Conservation (phyloP, 768 basidiomycete species). For the Trametes coccinea region DNA sequence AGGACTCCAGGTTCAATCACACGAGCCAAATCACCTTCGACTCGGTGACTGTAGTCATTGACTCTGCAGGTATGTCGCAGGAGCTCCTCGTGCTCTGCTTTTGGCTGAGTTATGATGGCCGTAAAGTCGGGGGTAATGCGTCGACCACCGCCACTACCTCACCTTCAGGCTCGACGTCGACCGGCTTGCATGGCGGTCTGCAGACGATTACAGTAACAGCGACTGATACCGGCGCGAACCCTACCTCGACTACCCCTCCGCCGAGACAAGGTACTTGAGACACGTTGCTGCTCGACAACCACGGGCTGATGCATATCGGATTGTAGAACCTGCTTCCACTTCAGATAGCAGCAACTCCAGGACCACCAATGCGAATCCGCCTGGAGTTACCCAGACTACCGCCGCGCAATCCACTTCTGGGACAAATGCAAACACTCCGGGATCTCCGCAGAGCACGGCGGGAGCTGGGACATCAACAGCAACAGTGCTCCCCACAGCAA, state of each 20-base stretch:
- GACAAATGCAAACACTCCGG: background rate
- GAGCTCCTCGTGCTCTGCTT: too few species aligned
- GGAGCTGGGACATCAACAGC: background rate
- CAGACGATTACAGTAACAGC: slow-evolving; percentile 4
- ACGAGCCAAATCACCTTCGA: slow-evolving; percentile 31
- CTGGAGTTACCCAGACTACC: background rate
- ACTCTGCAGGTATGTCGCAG: slow-evolving; percentile 1
- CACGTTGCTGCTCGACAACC: too few species aligned
- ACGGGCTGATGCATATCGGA: background rate
- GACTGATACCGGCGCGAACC: background rate
- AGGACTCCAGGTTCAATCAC: slow-evolving; percentile 20
- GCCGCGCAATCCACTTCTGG: background rate
- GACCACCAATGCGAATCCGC: background rate
- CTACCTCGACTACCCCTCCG: background rate
- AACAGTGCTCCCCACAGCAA: background rate
- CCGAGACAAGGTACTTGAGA: background rate
- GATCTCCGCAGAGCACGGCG: background rate
- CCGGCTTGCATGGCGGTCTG: slow-evolving; percentile 1
- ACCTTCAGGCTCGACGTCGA: background rate
- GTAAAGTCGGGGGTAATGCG: background rate
- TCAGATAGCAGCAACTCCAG: background rate
- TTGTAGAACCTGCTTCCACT: background rate
- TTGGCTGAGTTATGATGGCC: background rate
- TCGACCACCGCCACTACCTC: background rate
- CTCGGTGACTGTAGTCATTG: slow-evolving; percentile 22